Evolutionary conservation across 208 protist genomes (phyloP).

Genomic region (Willaertia magna): DNA sequence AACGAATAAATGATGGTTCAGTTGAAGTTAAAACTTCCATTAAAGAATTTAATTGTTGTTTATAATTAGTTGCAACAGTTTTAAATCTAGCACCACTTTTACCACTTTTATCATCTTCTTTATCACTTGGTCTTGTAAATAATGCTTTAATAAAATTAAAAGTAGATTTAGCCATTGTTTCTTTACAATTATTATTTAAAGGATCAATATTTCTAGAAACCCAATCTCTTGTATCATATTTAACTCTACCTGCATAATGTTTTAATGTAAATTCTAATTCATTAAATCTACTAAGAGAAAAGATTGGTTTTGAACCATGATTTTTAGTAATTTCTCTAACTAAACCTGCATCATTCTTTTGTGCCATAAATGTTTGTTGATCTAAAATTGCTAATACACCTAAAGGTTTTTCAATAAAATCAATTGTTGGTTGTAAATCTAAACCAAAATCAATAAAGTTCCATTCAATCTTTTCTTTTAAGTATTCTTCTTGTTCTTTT

Average conservation of each 20-base stretch:
- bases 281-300: slow-evolving; percentile 29
- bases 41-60: slow-evolving; percentile 15
- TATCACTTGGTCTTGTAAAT: slow-evolving; percentile 8
- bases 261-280: slow-evolving; percentile 17
- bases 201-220: slow-evolving; percentile 62
- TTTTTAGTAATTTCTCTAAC: not conserved
- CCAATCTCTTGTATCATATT: slow-evolving; percentile 44
- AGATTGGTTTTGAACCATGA: not conserved
- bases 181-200: slow-evolving; percentile 13
- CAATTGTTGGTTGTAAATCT: slow-evolving; percentile 21
- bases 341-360: not conserved
- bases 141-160: not conserved
- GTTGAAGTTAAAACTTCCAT: slow-evolving; percentile 10
- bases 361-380: not conserved
- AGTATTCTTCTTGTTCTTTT: slow-evolving; percentile 47
- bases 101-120: slow-evolving; percentile 15
- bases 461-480: slow-evolving; percentile 28
- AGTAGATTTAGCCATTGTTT: not conserved
- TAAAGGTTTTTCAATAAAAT: slow-evolving; percentile 19
- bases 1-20: slow-evolving; percentile 20
- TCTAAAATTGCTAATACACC: not conserved
- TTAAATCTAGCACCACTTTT: not conserved
- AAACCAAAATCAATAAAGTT: slow-evolving; percentile 16
- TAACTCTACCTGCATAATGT: slow-evolving; percentile 53
- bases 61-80: slow-evolving; percentile 13